A percentile compares a stretch with the other conserved stretches of the same genome.
These are phyloP conservation scores for Reutealis trisperma DNA, from an alignment of 345 rosid species.

Conservation along the genomic window DNA sequence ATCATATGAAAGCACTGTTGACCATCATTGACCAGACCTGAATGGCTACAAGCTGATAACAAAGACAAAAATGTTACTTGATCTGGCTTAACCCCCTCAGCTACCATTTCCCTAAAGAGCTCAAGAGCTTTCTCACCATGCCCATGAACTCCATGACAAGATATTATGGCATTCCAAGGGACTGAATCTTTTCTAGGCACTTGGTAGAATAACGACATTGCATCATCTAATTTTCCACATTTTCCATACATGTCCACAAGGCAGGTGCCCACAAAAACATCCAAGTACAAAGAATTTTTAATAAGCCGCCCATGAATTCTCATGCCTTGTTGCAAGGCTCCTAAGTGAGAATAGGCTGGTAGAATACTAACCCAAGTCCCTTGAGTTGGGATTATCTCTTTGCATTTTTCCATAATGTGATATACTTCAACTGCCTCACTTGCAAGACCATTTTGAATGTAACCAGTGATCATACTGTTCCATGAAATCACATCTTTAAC, in stretches of 20 bases:
- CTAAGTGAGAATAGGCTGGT: conserved; percentile 71
- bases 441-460: conserved; percentile 66
- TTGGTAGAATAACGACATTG: conserved; percentile 61
- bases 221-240: conserved; percentile 69
- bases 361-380: conserved; percentile 80
- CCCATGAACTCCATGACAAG: conserved; percentile 83
- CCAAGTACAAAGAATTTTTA: conserved; percentile 49
- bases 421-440: conserved; percentile 59
- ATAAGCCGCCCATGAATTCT: conserved; percentile 68
- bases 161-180: conserved; percentile 87
- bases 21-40: conserved; percentile 79
- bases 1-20: conserved; percentile 49
- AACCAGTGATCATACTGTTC: conserved; percentile 84
- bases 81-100: conserved; percentile 59
- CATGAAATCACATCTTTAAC: conserved; percentile 79
- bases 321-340: conserved; percentile 69
- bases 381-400: conserved; percentile 56
- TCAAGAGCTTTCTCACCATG: conserved; percentile 60
- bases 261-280: conserved; percentile 68
- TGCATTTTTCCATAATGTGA: conserved; percentile 34
- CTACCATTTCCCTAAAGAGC: conserved; percentile 59
- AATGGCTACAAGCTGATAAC: conserved; percentile 89
- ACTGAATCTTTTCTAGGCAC: conserved; percentile 65
- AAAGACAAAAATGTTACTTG: conserved; percentile 70
- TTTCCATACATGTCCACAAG: conserved; percentile 83